A percentile compares a stretch with the other conserved stretches of the same genome.
Evolutionary conservation across 768 basidiomycete genomes (phyloP).

Genomic region (Sporobolomyces pararoseus): DNA sequence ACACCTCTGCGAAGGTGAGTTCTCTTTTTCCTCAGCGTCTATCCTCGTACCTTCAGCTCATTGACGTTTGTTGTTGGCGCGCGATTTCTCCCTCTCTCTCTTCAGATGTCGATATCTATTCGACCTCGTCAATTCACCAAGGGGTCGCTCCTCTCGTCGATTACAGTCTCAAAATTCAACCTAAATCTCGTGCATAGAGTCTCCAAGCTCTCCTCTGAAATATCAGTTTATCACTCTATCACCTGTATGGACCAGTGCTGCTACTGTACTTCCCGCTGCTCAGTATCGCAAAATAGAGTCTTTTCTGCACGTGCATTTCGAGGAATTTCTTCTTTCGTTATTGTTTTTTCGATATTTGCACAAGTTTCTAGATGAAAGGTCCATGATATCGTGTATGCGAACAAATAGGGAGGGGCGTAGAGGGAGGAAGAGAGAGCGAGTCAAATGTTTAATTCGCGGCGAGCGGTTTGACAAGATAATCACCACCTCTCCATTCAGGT

Average conservation of each 20-base stretch:
- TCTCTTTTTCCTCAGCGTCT: background rate
- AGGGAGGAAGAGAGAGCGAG: background rate
- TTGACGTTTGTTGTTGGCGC: too few species aligned
- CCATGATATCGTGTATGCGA: too few species aligned
- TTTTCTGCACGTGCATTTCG: too few species aligned
- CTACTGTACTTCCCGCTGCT: too few species aligned
- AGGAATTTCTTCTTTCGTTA: too few species aligned
- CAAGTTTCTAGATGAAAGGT: too few species aligned
- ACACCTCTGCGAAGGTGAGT: constrained; percentile 74
- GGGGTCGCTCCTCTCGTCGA: constrained; percentile 83
- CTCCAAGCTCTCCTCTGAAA: too few species aligned
- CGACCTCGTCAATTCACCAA: constrained; percentile 85
- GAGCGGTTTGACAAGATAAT: too few species aligned
- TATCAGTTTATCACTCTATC: background rate
- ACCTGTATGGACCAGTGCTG: too few species aligned
- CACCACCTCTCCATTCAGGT: background rate
- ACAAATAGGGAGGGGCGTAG: too few species aligned
- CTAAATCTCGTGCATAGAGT: constrained; percentile 8
- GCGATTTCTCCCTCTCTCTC: background rate
- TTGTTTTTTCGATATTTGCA: too few species aligned
- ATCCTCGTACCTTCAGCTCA: background rate
- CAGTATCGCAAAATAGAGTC: too few species aligned
- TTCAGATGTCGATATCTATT: constrained; percentile 87
- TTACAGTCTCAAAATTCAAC: constrained; percentile 82
- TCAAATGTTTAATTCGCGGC: background rate